A percentile compares a stretch with the other conserved stretches of the same genome.
Conservation (phyloP, 257 asterid genomes). For the Petunia axillaris region DNA sequence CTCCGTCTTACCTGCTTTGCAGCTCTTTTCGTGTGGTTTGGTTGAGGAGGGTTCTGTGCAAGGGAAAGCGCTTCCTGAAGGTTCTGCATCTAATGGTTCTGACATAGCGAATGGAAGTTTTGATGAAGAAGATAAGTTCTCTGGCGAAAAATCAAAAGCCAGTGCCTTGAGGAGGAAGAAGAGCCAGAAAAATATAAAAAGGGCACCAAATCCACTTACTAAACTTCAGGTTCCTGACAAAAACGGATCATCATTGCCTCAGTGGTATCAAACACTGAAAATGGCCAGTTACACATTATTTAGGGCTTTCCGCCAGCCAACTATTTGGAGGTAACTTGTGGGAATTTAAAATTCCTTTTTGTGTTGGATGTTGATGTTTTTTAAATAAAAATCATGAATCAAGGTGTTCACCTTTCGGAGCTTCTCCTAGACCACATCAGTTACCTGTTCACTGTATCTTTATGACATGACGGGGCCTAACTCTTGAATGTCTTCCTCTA, state of each 20-base stretch:
- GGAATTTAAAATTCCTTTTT: slow-evolving; percentile 18
- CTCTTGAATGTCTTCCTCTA: neutral
- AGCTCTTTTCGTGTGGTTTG: slow-evolving; percentile 78
- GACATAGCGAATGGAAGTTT: slow-evolving; percentile 35
- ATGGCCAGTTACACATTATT: slow-evolving; percentile 64
- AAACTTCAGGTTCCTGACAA: slow-evolving; percentile 41
- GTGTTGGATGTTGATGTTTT: slow-evolving; percentile 25
- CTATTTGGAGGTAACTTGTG: slow-evolving; percentile 72
- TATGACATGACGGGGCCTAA: slow-evolving; percentile 19
- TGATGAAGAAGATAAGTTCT: slow-evolving; percentile 40
- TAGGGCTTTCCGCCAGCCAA: slow-evolving; percentile 80
- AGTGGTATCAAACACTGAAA: slow-evolving; percentile 67
- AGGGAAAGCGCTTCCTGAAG: slow-evolving; percentile 39
- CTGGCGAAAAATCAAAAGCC: slow-evolving; percentile 43
- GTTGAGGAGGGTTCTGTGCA: slow-evolving; percentile 64
- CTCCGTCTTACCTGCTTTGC: slow-evolving; percentile 73
- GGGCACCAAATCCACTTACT: slow-evolving; percentile 29
- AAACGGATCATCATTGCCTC: slow-evolving; percentile 45
- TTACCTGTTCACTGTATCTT: neutral
- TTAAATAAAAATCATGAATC: slow-evolving; percentile 17
- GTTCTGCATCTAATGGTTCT: slow-evolving; percentile 50
- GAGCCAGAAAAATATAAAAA: slow-evolving; percentile 55
- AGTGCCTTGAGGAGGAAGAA: slow-evolving; percentile 59
- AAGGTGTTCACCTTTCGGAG: neutral
- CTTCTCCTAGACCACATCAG: neutral